Conservation (phyloP, 179 eudicot genomes). For the Patellifolia procumbens region DNA sequence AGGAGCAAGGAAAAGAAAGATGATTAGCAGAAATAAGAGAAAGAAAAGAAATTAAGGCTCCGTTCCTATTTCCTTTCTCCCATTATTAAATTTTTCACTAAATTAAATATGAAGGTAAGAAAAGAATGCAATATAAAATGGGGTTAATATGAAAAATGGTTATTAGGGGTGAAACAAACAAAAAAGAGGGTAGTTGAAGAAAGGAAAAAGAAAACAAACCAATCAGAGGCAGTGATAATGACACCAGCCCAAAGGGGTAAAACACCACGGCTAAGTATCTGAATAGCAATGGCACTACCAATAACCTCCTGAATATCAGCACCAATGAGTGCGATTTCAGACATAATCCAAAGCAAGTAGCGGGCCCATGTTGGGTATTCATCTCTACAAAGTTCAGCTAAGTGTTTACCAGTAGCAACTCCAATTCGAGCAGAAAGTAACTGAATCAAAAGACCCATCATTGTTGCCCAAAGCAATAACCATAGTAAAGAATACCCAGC, state of each 20-base stretch:
- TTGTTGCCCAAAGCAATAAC: constrained; percentile 82
- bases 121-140: too few relatives aligned
- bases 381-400: constrained; percentile 85
- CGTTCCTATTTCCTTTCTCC: too few relatives aligned
- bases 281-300: constrained; percentile 94
- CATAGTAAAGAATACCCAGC: constrained; percentile 86
- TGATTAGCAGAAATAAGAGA: too few relatives aligned
- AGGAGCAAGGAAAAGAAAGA: not conserved
- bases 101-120: too few relatives aligned
- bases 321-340: constrained; percentile 88
- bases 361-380: constrained; percentile 82
- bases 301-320: constrained; percentile 96
- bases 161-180: too few relatives aligned
- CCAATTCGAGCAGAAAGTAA: constrained; percentile 70
- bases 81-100: too few relatives aligned
- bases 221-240: constrained; percentile 81
- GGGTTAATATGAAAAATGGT: too few relatives aligned
- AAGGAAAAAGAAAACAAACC: constrained; percentile 39
- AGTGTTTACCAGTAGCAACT: constrained; percentile 77
- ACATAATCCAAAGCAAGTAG: constrained; percentile 76
- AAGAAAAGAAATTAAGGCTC: too few relatives aligned
- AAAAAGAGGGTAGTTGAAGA: not conserved
- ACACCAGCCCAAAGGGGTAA: constrained; percentile 96
- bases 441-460: constrained; percentile 78
- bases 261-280: constrained; percentile 69